These are phyloP conservation scores for Citrus sp. DNA, from an alignment of 345 rosid genomes.

Conservation along the genomic window DNA sequence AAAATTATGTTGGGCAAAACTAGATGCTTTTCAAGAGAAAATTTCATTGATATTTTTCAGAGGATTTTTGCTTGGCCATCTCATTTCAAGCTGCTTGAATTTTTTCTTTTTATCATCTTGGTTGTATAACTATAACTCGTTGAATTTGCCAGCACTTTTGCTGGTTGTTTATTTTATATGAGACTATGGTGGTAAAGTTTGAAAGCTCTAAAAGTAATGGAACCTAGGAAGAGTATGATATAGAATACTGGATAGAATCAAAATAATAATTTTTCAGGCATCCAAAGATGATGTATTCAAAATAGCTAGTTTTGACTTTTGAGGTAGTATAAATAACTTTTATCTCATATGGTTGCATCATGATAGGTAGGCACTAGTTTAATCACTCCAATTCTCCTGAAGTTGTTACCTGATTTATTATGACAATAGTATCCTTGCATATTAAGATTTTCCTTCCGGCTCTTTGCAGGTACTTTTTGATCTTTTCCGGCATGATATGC, in stretches of 20 bases:
- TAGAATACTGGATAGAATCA: not conserved
- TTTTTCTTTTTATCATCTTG: not conserved
- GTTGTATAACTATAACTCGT: not conserved
- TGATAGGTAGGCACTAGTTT: not conserved
- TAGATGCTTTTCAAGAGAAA: not conserved
- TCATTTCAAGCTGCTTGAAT: not conserved
- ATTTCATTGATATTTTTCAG: not conserved
- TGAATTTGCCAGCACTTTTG: not conserved
- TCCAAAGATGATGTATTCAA: not conserved
- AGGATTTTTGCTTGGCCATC: not conserved
- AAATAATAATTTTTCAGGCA: not conserved
- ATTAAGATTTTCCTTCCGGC: not conserved
- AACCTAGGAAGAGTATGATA: too few relatives aligned
- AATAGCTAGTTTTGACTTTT: not conserved
- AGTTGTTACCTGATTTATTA: not conserved
- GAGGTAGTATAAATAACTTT: not conserved
- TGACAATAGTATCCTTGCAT: not conserved
- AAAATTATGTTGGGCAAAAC: not conserved
- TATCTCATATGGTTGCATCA: not conserved
- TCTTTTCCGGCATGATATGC: slow-evolving; percentile 68
- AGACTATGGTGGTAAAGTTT: not conserved
- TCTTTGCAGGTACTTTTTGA: slow-evolving; percentile 73
- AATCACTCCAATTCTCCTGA: not conserved
- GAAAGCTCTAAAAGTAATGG: not conserved
- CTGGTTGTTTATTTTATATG: not conserved